Evolutionary conservation across 176 grass and related monocot genomes (phyloP).

Genomic region (Zoysia japonica): DNA sequence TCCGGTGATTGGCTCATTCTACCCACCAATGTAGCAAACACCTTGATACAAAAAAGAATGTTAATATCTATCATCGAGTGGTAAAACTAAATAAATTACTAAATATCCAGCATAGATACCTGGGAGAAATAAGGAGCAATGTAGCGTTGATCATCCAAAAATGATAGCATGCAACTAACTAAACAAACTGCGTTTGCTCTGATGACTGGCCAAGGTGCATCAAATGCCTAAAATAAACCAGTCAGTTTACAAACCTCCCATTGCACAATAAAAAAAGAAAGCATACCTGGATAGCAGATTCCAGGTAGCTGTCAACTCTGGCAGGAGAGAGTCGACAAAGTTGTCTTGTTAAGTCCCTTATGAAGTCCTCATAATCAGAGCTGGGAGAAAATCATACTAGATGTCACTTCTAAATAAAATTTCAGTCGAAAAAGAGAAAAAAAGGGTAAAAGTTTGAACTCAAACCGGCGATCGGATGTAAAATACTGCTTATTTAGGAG

Average conservation of each 20-base stretch:
- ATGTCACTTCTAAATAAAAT: conserved; percentile 38
- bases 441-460: conserved; percentile 36
- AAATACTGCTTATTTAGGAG: conserved; percentile 86
- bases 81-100: conserved; percentile 20
- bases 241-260: neutral
- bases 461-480: conserved; percentile 83
- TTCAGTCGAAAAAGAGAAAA: neutral
- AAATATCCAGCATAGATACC: conserved; percentile 48
- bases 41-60: conserved; percentile 50
- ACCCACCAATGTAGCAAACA: conserved; percentile 72
- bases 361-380: conserved; percentile 91
- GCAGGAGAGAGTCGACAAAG: conserved; percentile 65
- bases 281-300: conserved; percentile 87
- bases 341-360: conserved; percentile 83
- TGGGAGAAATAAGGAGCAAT: conserved; percentile 90
- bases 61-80: conserved; percentile 8
- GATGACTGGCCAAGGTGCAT: conserved; percentile 90
- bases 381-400: conserved; percentile 43
- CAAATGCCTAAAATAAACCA: conserved; percentile 74
- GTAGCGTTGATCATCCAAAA: conserved; percentile 84
- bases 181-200: conserved; percentile 95
- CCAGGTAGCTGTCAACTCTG: conserved; percentile 89
- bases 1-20: conserved; percentile 79
- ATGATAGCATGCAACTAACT: conserved; percentile 78
- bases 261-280: conserved; percentile 10